Percentiles rank a stretch among this genome's conserved stretches.
Evolutionary conservation across 129 eudicot species (phyloP).

Genomic region (Smallanthus sonchifolius): DNA sequence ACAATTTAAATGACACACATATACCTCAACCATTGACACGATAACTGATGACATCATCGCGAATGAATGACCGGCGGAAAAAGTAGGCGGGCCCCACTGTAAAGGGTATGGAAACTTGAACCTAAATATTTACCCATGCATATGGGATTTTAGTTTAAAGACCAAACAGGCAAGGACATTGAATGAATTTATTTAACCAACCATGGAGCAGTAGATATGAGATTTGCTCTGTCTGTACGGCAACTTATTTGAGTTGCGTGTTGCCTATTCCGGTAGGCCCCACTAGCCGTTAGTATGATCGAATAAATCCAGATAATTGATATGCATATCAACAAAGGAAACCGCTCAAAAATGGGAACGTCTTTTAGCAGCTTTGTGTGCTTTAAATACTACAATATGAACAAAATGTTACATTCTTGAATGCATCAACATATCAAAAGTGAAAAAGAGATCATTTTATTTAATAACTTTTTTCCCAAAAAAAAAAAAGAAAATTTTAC

Average conservation of each 20-base stretch:
- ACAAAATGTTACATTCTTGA: constrained; percentile 19
- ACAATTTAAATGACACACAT: background rate
- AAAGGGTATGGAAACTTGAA: constrained; percentile 90
- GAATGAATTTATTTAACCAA: constrained; percentile 17
- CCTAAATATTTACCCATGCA: constrained; percentile 42
- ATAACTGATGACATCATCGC: constrained; percentile 99
- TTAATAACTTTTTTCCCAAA: background rate
- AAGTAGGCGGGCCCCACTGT: constrained; percentile 99
- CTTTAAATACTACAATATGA: constrained; percentile 74
- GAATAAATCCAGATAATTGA: constrained; percentile 83
- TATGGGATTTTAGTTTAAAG: constrained; percentile 8
- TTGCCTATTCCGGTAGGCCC: constrained; percentile 73
- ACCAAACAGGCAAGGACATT: background rate
- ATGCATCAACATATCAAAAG: background rate
- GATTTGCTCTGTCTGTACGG: constrained; percentile 85
- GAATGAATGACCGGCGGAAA: constrained; percentile 81
- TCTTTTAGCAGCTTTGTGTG: constrained; percentile 73
- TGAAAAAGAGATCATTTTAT: background rate
- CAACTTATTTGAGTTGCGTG: constrained; percentile 64
- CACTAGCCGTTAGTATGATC: constrained; percentile 78
- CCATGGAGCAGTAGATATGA: constrained; percentile 98
- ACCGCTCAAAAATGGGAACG: constrained; percentile 88
- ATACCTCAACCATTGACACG: constrained; percentile 94
- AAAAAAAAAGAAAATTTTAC: constrained; percentile 32
- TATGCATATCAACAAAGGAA: constrained; percentile 70